These are phyloP conservation scores for Sonneratia caseolaris DNA, from an alignment of 345 rosid species.

Conservation along the genomic window DNA sequence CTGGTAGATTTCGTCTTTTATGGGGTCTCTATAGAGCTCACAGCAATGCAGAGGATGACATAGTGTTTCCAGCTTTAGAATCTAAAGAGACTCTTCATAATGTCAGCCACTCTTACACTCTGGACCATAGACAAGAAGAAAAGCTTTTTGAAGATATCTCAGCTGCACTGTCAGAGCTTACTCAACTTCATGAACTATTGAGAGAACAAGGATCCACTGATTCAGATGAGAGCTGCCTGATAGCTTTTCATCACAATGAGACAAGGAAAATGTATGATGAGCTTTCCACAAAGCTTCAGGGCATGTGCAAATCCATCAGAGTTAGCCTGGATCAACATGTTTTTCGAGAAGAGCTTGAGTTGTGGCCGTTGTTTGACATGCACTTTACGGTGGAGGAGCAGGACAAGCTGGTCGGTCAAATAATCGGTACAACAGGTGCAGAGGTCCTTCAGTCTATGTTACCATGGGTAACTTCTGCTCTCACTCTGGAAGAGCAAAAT, in stretches of 20 bases:
- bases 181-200: slow-evolving; percentile 43
- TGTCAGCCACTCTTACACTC: slow-evolving; percentile 85
- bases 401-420: slow-evolving; percentile 78
- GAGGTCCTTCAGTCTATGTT: slow-evolving; percentile 90
- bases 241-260: slow-evolving; percentile 18
- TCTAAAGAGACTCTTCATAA: slow-evolving; percentile 89
- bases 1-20: slow-evolving; percentile 71
- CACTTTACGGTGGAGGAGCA: slow-evolving; percentile 78
- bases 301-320: slow-evolving; percentile 86
- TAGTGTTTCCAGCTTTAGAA: slow-evolving; percentile 82
- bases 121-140: slow-evolving; percentile 90
- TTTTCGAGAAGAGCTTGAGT: slow-evolving; percentile 74
- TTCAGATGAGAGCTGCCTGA: slow-evolving; percentile 20
- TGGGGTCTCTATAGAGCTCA: slow-evolving; percentile 94
- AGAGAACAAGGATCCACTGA: slow-evolving; percentile 15
- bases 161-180: slow-evolving; percentile 53
- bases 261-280: slow-evolving; percentile 41
- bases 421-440: slow-evolving; percentile 88
- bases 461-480: slow-evolving; percentile 92
- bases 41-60: slow-evolving; percentile 94
- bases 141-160: slow-evolving; percentile 80
- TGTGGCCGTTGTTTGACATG: slow-evolving; percentile 77
- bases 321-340: slow-evolving; percentile 81
- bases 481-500: slow-evolving; percentile 76
- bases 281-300: slow-evolving; percentile 78